phyloP scores from a whole-genome alignment of 805 yeast genomes.

The Candida succiphila region DNA sequence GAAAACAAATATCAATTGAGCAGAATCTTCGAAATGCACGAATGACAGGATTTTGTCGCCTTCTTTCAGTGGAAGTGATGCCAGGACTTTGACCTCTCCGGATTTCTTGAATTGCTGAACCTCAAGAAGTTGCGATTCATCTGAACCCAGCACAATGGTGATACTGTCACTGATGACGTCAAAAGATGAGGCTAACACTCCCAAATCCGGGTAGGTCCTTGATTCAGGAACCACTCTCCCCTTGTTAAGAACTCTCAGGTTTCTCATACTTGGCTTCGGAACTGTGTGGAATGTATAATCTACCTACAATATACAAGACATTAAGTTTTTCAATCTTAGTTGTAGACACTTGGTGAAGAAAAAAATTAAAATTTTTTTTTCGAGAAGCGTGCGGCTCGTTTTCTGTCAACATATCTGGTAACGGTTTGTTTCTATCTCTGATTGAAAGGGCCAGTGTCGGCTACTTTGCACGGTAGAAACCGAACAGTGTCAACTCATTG shows the following conservation, averaged over 20 bases:
- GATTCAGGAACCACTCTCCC: slow-evolving; percentile 45
- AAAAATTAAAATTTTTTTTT: too few relatives aligned
- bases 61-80: slow-evolving; percentile 44
- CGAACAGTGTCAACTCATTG: too few relatives aligned
- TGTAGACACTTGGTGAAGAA: too few relatives aligned
- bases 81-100: slow-evolving; percentile 49
- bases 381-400: too few relatives aligned
- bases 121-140: slow-evolving; percentile 48
- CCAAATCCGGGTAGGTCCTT: slow-evolving; percentile 53
- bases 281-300: too few relatives aligned
- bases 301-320: too few relatives aligned
- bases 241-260: slow-evolving; percentile 31
- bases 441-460: too few relatives aligned
- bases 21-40: slow-evolving; percentile 60
- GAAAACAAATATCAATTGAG: slow-evolving; percentile 57
- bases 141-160: slow-evolving; percentile 49
- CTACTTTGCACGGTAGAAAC: too few relatives aligned
- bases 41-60: slow-evolving; percentile 41
- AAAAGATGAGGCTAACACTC: slow-evolving; percentile 44
- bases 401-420: too few relatives aligned
- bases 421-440: too few relatives aligned
- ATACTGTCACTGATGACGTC: slow-evolving; percentile 70
- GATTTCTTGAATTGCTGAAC: slow-evolving; percentile 67
- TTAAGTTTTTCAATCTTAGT: too few relatives aligned
- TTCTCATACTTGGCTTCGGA: slow-evolving; percentile 17